These are phyloP conservation scores for Tubosaeta brunneosetosa DNA, from an alignment of 768 basidiomycete genomes.

Conservation along the genomic window DNA sequence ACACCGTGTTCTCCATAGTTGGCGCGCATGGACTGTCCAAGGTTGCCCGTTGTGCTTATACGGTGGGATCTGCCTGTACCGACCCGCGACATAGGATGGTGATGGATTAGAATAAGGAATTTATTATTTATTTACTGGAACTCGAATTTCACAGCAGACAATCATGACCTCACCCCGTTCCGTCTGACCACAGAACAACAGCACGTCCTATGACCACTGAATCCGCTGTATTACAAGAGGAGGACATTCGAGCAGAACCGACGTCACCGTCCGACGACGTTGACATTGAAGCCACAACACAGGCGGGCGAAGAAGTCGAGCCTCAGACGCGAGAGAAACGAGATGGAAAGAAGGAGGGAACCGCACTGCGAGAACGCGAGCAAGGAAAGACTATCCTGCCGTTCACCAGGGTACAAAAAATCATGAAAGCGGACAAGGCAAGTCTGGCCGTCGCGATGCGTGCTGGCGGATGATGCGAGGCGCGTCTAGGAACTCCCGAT, in stretches of 20 bases:
- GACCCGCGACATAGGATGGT: slow-evolving; percentile 12
- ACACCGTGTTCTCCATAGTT: slow-evolving; percentile 56
- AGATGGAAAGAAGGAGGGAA: slow-evolving; percentile 19
- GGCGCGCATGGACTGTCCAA: slow-evolving; percentile 42
- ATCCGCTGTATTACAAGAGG: slow-evolving; percentile 1
- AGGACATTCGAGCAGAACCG: slow-evolving; percentile 2
- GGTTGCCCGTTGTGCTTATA: slow-evolving; percentile 20
- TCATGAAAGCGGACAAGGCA: slow-evolving; percentile 83
- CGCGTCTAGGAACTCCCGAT: slow-evolving; percentile 63
- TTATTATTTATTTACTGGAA: not conserved
- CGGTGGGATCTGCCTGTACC: slow-evolving; percentile 20
- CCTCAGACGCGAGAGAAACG: slow-evolving; percentile 8
- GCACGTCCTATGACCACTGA: slow-evolving; percentile 15
- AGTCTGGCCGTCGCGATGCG: slow-evolving; percentile 10
- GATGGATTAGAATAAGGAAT: not conserved
- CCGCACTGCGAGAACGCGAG: slow-evolving; percentile 29
- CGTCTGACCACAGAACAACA: not conserved
- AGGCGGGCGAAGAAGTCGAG: slow-evolving; percentile 4
- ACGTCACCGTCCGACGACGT: slow-evolving; percentile 5
- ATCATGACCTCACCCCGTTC: not conserved
- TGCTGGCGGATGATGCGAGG: not conserved
- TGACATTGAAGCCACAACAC: slow-evolving; percentile 11
- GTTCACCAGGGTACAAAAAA: slow-evolving; percentile 72
- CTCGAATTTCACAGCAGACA: not conserved
- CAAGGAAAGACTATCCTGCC: slow-evolving; percentile 74